Evolutionary conservation across 805 yeast species (phyloP), one percentile per base, ranked within the genome.

Genomic region (Monosporozyma siamensis): DNA sequence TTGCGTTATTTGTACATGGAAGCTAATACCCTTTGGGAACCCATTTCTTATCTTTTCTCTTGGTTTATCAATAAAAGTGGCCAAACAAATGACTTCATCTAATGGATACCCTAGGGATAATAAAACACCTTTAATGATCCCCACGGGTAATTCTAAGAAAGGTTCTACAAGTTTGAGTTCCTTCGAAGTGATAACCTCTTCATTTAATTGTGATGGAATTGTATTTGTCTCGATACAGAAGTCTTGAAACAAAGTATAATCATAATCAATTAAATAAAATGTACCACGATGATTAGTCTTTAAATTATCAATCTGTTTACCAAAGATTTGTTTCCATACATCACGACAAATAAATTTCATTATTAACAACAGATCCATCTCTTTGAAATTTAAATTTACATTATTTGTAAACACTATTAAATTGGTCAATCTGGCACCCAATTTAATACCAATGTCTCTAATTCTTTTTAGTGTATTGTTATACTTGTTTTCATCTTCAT

Each of bases 281-380:
- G 66, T 54, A 20, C 72, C 84, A 30, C 94, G 66, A 59, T 92
- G 97, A 58, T 92, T 92, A 1, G 98, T 92, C 47, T 95, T 75
- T 45, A 92, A 69, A 51, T 87, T 88, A 59, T 89, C 97, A 69
- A 92, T 85, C 59, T 84, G 96, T 62, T 88, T 90, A 30, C 79
- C 77, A 63, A 77, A 87, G 23, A 90, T 58, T 41, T 73, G 65
- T 52, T 75, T 78, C 97, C 97, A 92, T 23, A 89, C 82, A 51
- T 89, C 97, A 37, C 95, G 74, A 59, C 97, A 89, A 4, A 92
- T 75, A 59, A 86, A 88, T 63, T 90, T 90, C 86, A 92, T 85
- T 31, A 90, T 74, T 49, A 85, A 89, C 30, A 90, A 63, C 10
- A 83, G 70, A 47, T 84, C 89, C 69, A 56, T 80, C 61, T 59